Evolutionary conservation across 1,139 yeast species (phyloP), one percentile per base, ranked within the genome.

Genomic region (Debaryomyces singareniensis): DNA sequence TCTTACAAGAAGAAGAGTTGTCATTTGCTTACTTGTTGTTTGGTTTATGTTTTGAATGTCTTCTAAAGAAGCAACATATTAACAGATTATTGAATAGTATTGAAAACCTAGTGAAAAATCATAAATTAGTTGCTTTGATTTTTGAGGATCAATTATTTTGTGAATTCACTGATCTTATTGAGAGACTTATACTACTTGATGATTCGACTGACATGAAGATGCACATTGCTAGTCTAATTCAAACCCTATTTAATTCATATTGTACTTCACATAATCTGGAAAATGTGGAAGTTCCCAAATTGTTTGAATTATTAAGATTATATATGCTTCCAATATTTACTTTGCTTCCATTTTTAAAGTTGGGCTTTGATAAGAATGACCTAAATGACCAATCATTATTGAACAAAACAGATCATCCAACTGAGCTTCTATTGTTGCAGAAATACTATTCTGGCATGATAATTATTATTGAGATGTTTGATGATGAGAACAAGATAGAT

Each of bases 1-100:
- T 44, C 42, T 76, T 56, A 57, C 69, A 56, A n/a, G 75, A 70
- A 9, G 94, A 85, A 42, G 68, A 79, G 0, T 73, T 76, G 3
- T 80, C 84, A 31, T 84, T 87, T 43, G 79, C 83, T 54, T 84
- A 84, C 49, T 81, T 87, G 16, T 54, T 89, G 28, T 84, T 83
- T 57, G 85, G 95, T 24, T 83, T 85, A 42, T 85, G 96, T 50
- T 68, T 86, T 33, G 95, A 85, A 45, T 73, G 83, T 0, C 62
- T 86, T 37, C 70, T 80, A 12, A 70, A 63, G 37, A 67, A 61
- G 35, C 55, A 52, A 31, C 52, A 63, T 35, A 58, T 60, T 2
- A 43, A 59, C 10, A 68, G 68, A 29, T 68, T 78, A 3, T 55
- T 83, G 31, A 47, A 50, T 0, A 78, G 84, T 0, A 51, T 86